phyloP scores from a whole-genome alignment of 495 filamentous ascomycete species.

The Elasticomyces elasticus region DNA sequence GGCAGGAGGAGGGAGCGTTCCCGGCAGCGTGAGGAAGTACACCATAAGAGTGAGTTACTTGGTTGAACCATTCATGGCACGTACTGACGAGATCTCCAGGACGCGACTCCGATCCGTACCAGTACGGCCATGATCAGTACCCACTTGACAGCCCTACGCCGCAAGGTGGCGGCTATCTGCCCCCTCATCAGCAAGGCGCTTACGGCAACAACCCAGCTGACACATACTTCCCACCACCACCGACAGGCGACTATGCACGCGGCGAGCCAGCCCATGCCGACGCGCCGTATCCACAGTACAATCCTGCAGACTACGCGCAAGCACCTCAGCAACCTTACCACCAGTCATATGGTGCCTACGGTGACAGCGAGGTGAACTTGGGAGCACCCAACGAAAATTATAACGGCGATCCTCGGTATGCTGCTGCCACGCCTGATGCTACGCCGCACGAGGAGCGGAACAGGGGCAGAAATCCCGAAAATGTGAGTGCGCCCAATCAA shows the following conservation, averaged over 20 bases:
- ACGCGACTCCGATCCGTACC: slow-evolving; percentile 5
- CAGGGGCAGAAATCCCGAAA: slow-evolving; percentile 25
- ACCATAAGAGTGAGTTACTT: slow-evolving; percentile 6
- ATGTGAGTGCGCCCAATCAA: slow-evolving; percentile 32
- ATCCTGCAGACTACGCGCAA: slow-evolving; percentile 35
- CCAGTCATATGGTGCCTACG: slow-evolving; percentile 4
- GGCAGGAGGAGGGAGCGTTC: slow-evolving; percentile 54
- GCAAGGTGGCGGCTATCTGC: slow-evolving; percentile 30
- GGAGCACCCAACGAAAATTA: slow-evolving; percentile 13
- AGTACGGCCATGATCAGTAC: slow-evolving; percentile 5
- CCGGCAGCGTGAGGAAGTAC: slow-evolving; percentile 30
- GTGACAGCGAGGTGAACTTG: slow-evolving; percentile 5
- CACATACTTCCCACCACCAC: slow-evolving; percentile 38
- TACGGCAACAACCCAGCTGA: slow-evolving; percentile 27
- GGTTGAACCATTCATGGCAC: neutral
- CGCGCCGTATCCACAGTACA: slow-evolving; percentile 30
- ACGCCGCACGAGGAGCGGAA: slow-evolving; percentile 16
- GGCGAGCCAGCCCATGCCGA: neutral
- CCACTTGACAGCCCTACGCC: slow-evolving; percentile 4
- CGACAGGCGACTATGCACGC: slow-evolving; percentile 23
- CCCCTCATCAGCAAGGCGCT: slow-evolving; percentile 36
- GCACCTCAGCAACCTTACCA: slow-evolving; percentile 4
- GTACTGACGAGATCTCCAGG: neutral
- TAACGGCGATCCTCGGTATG: slow-evolving; percentile 11
- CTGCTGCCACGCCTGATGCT: neutral